Conservation (phyloP, 257 asterid genomes). For the Capsicum chinense region DNA sequence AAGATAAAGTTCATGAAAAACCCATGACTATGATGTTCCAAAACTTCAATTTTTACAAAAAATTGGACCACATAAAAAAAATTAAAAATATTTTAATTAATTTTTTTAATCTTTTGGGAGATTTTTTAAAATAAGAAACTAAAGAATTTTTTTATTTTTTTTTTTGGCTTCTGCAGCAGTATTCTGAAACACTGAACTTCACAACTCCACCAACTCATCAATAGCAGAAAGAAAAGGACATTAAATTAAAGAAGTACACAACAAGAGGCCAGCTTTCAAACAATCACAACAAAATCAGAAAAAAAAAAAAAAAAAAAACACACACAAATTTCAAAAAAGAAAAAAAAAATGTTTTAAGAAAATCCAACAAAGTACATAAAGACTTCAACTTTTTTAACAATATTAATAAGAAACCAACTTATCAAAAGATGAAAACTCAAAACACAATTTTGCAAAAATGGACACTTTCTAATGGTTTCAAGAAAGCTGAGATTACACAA, state of each 20-base stretch:
- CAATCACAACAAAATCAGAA: not conserved
- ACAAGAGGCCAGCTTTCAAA: constrained; percentile 28
- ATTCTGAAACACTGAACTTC: constrained; percentile 29
- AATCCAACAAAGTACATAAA: not conserved
- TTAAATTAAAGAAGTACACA: constrained; percentile 20
- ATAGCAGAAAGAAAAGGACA: not conserved
- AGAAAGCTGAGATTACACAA: no score
- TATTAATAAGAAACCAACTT: no score
- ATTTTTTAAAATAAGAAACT: not conserved
- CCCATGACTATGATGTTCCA: constrained; percentile 28
- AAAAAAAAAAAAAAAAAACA: not conserved
- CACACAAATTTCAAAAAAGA: no score
- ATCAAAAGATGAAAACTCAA: no score
- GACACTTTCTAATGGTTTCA: no score
- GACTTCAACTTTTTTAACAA: not conserved
- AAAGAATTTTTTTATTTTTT: no score
- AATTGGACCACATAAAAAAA: constrained; percentile 24
- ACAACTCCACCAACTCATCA: constrained; percentile 28
- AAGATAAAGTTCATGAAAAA: constrained; percentile 21
- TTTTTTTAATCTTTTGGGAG: not conserved
- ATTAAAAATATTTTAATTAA: not conserved
- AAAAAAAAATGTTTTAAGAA: not conserved
- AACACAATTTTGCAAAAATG: no score
- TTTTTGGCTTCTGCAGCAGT: not conserved
- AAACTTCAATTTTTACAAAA: constrained; percentile 3